Base-by-base conservation (phyloP, 2,329 filamentous ascomycete species). In the Fusarium sp. region DNA sequence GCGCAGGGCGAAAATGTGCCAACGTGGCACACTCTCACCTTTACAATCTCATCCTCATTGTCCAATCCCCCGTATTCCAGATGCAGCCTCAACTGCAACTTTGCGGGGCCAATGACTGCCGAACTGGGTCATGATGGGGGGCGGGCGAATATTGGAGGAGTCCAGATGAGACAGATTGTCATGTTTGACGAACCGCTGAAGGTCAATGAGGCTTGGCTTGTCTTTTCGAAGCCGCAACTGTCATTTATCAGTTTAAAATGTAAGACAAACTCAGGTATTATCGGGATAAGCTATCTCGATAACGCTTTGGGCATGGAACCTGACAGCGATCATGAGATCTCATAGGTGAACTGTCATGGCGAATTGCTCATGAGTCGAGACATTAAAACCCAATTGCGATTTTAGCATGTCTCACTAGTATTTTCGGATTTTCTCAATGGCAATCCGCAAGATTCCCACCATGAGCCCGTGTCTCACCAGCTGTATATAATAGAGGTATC, bases 1-100 rank as follows among this genome's bases (percentile, higher is more conserved):
- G 30, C 40, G 54, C 22, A 27, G 50, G 52, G 33, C 25, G 20
- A 58, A 45, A 45, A 70, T 30, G 20, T 22, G 25, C 57, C 32
- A 37, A 60, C 52, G 58, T 56, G 54, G 22, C 69, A 71, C 68
- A 17, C 56, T 64, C 32, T 27, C 38, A 47, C 62, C 27, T 50
- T 27, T n/a, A 27, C 32, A 33, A 54, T 20, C 10, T 17, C 22
- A 32, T 59, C 62, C 58, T 30, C 20, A 43, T 59, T 50, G 30
- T 25, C 38, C 54, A 58, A 35, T 37, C 57, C 56, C 38, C 10
- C 35, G 27, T 22, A 10, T 47, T 20, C 47, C 47, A 52, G 30
- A 22, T 37, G 30, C 22, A 59, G 57, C 56, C 35, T 17, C 25
- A 20, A 20, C 22, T 40, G 56, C 37, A 30, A 59, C 47, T 52